Evolutionary conservation across 2,329 filamentous ascomycete species (phyloP).

Genomic region (Ceratocystis colombiana): DNA sequence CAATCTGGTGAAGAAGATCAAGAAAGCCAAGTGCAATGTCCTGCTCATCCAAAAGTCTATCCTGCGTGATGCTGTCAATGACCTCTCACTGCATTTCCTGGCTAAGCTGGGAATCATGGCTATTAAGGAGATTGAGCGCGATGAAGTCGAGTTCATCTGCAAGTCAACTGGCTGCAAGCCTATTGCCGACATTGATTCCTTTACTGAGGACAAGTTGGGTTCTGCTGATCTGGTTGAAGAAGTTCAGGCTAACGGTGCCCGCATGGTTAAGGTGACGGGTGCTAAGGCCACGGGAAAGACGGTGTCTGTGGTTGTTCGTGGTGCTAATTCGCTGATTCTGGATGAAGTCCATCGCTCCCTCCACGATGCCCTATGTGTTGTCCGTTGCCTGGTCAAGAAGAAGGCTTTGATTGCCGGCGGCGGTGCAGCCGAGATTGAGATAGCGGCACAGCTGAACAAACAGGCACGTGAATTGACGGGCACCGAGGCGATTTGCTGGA

Average conservation of each 20-base stretch:
- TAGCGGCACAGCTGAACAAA: constrained; percentile 74
- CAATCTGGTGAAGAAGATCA: constrained; percentile 99
- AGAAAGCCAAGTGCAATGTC: constrained; percentile 99
- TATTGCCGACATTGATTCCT: constrained; percentile 95
- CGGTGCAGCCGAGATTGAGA: constrained; percentile 92
- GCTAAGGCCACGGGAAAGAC: constrained; percentile 79
- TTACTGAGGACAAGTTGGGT: constrained; percentile 96
- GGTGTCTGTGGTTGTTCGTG: constrained; percentile 86
- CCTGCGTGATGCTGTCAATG: constrained; percentile 92
- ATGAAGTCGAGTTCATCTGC: constrained; percentile 98
- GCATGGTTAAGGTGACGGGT: constrained; percentile 90
- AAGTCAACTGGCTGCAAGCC: constrained; percentile 98
- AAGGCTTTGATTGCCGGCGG: constrained; percentile 97
- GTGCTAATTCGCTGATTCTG: constrained; percentile 86
- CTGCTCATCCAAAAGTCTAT: constrained; percentile 98
- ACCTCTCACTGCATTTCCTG: constrained; percentile 92
- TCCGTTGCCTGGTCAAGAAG: constrained; percentile 97
- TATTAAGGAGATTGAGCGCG: constrained; percentile 95
- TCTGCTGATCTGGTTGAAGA: constrained; percentile 91
- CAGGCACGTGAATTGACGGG: constrained; percentile 74
- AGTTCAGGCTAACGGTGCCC: constrained; percentile 72
- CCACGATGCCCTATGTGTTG: constrained; percentile 94
- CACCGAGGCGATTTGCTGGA: constrained; percentile 97
- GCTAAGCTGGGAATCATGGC: constrained; percentile 92
- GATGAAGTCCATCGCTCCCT: constrained; percentile 95